phyloP scores from a whole-genome alignment of 2,329 filamentous ascomycete species.

The Curvularia spicifera region DNA sequence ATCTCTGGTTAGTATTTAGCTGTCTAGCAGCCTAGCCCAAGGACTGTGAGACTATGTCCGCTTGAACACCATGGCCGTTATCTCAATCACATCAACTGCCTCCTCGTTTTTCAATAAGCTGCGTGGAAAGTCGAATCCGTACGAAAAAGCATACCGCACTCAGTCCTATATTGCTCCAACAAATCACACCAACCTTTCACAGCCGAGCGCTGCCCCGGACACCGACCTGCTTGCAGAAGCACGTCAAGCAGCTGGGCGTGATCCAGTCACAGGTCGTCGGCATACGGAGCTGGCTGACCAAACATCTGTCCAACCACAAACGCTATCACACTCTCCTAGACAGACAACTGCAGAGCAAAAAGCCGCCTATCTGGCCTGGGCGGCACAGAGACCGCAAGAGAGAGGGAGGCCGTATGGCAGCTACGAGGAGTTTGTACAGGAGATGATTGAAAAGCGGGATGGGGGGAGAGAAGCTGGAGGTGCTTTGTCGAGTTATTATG shows the following conservation, averaged over 20 bases:
- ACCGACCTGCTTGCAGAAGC: conserved; percentile 32
- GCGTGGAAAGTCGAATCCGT: conserved; percentile 13
- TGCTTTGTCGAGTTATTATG: conserved; percentile 28
- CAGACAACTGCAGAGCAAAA: conserved; percentile 9
- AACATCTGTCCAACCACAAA: not conserved
- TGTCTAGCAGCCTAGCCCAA: not conserved
- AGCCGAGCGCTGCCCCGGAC: not conserved
- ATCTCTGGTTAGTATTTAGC: not conserved
- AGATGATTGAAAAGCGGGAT: conserved; percentile 22
- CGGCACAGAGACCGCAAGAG: conserved; percentile 12
- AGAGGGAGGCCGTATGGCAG: conserved; percentile 18
- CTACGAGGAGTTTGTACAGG: conserved; percentile 21
- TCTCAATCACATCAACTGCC: conserved; percentile 8
- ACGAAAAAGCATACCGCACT: conserved; percentile 4
- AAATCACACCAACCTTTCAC: not conserved
- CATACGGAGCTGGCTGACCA: not conserved
- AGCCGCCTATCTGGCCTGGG: conserved; percentile 13
- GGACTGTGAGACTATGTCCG: not conserved
- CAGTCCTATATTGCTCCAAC: not conserved
- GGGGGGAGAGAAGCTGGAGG: conserved; percentile 13
- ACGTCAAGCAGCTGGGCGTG: conserved; percentile 21
- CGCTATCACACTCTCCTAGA: not conserved
- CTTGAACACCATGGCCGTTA: conserved; percentile 1
- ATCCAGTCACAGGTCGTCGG: conserved; percentile 27
- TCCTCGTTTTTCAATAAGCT: conserved; percentile 11